Base-by-base conservation (phyloP, 2,329 filamentous ascomycete species). In the Thyridium curvatum region DNA sequence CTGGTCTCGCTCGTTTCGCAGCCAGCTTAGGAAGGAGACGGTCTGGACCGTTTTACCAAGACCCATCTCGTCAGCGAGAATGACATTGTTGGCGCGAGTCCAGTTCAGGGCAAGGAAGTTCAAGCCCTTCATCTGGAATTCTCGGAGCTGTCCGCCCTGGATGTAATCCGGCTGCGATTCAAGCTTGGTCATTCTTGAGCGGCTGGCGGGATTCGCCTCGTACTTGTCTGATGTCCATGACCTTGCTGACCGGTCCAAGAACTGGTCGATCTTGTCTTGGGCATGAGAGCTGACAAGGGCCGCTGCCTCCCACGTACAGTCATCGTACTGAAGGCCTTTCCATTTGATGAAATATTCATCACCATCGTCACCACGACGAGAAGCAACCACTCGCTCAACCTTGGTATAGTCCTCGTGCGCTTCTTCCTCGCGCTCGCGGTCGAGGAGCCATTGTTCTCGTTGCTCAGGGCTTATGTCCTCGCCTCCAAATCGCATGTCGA, bases 21-120 rank as follows among this genome's bases (percentile, higher is more conserved):
- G 74, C 91, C 93, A 98, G 58, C 91, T 96, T 61, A 98, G 84
- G 60, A 97, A 97, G 0, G 91, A 82, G 18, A 98, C 90, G 1
- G 91, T 96, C 64, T 98, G 93, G 1, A 98, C 93, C 0, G 93
- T 98, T 67, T 98, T 98, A 18, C 93, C 93, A 12, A 98, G 74
- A 52, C 93, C 93, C 93, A 98, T 98, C 64, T 98, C 93, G 58
- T 98, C 93, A 35, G 93, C 93, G 38, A 98, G 75, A 52, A 98
- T 96, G 55, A 97, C 93, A 52, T 97, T 98, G 60, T 93, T 93
- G 40, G 81, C 82, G 53, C 85, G 83, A 38, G 86, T 87, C 94
- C 94, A 98, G 62, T 97, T 95, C 63, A 94, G 88, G 34, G 87
- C 87, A 46, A 98, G 71, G 62, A 96, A 98, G 66, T 97, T 97